Base-by-base conservation (phyloP, 2,329 filamentous ascomycete species). In the Orbilia brochopaga region DNA sequence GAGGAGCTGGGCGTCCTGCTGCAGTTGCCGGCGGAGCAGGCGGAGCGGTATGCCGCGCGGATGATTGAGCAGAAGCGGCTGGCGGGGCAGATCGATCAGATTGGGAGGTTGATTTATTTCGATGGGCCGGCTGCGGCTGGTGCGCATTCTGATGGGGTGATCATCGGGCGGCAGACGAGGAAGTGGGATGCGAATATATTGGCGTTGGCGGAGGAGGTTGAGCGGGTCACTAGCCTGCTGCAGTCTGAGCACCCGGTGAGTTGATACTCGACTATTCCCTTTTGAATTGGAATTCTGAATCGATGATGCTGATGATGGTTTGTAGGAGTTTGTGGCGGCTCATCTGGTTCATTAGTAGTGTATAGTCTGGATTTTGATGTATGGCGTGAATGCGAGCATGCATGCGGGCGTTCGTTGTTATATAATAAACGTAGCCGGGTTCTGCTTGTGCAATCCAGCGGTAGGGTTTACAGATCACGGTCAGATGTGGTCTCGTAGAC, bases 1-100 rank as follows among this genome's bases (percentile, higher is more conserved):
- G 88, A 90, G 65, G 87, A 88, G 24, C 83, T 99, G 0, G 94
- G 88, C 0, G 81, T 84, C 42, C 84, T 97, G 40, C 82, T 99
- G 13, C 92, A 90, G 0, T 83, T 97, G 2, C 86, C 90, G 67
- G 86, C 86, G 0, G 90, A 90, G 57, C 89, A 88, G 79, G 93
- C 93, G 2, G 94, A 99, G 82, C 88, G 90, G 67, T 97, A 94
- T 60, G 94, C 93, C 11, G 92, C 93, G 2, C 85, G 87, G 76
- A 99, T 99, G 94, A 91, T 99, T 76, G 92, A 97, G 82, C 92
- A 97, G 80, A 92, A 91, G 8, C 87, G 94, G 32, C 81, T 99
- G 57, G 86, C 89, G 1, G 94, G 93, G 6, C 87, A 89, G 65
- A 97, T 99, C 77, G 93, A 99, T 80, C 94, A 99, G 82, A 92